These are phyloP conservation scores for Skeletonema potamos DNA, from an alignment of 108 stramenopile species.

Conservation along the genomic window DNA sequence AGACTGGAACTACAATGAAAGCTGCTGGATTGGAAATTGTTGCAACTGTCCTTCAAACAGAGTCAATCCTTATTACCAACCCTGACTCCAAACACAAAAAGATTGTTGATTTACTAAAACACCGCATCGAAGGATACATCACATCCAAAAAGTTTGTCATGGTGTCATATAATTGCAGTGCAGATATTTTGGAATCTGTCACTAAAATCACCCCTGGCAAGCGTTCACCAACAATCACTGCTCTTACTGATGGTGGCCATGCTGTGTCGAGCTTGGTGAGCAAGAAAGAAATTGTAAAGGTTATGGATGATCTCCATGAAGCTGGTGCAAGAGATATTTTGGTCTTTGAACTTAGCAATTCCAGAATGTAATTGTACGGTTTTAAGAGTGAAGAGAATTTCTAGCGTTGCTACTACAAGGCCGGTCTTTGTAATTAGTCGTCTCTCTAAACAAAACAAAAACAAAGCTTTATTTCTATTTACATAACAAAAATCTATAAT, in stretches of 20 bases:
- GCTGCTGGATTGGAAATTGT: slow-evolving; percentile 96
- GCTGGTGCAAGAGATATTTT: slow-evolving; percentile 95
- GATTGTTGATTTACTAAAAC: slow-evolving; percentile 82
- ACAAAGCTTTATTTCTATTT: not conserved
- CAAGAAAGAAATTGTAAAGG: slow-evolving; percentile 77
- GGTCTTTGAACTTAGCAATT: slow-evolving; percentile 85
- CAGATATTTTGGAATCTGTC: slow-evolving; percentile 69
- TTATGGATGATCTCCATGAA: slow-evolving; percentile 93
- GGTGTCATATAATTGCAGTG: slow-evolving; percentile 91
- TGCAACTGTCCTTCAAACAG: slow-evolving; percentile 78
- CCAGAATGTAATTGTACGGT: slow-evolving; percentile 73
- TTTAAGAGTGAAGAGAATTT: not conserved
- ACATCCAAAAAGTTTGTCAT: slow-evolving; percentile 94
- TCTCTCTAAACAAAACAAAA: not conserved
- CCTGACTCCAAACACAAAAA: slow-evolving; percentile 83
- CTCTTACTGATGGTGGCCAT: slow-evolving; percentile 79
- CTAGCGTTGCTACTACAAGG: not conserved
- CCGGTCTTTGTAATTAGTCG: not conserved
- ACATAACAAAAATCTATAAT: not conserved
- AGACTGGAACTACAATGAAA: slow-evolving; percentile 98
- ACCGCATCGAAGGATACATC: slow-evolving; percentile 94
- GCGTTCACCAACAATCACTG: slow-evolving; percentile 90
- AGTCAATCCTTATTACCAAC: slow-evolving; percentile 78
- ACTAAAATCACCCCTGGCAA: slow-evolving; percentile 93
- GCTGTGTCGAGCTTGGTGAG: slow-evolving; percentile 87